phyloP scores from a whole-genome alignment of 139 green algal species.

The Micromonas pusilla region DNA sequence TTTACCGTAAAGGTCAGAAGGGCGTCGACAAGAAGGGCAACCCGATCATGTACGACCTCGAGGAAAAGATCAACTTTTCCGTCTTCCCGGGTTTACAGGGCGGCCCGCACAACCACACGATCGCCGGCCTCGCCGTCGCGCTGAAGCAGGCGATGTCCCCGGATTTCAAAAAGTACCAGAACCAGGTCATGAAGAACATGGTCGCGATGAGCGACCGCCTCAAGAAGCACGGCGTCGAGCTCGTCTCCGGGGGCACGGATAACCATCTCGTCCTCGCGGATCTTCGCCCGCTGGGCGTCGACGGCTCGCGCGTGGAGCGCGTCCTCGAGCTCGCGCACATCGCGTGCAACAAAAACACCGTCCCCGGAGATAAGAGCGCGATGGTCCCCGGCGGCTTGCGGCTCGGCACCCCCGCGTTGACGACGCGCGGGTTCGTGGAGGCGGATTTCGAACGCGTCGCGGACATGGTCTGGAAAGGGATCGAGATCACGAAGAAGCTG shows the following conservation, averaged over 20 bases:
- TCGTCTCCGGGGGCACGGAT: constrained; percentile 78
- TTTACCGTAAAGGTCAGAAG: constrained; percentile 84
- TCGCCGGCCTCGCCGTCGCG: constrained; percentile 85
- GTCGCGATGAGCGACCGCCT: constrained; percentile 61
- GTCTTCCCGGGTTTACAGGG: constrained; percentile 72
- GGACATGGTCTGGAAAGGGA: constrained; percentile 76
- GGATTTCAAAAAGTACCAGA: constrained; percentile 95
- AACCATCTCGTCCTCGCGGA: constrained; percentile 95
- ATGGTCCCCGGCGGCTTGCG: constrained; percentile 78
- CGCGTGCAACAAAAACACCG: constrained; percentile 98
- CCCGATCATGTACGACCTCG: constrained; percentile 76
- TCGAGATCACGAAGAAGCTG: constrained; percentile 49
- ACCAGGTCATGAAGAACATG: constrained; percentile 71
- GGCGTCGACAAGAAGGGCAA: constrained; percentile 77
- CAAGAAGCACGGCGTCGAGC: constrained; percentile 53
- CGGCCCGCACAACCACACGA: constrained; percentile 99
- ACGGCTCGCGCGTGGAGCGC: constrained; percentile 77
- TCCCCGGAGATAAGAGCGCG: constrained; percentile 66
- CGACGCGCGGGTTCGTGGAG: constrained; percentile 46
- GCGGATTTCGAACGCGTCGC: constrained; percentile 70
- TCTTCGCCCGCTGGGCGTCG: constrained; percentile 72
- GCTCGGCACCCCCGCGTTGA: constrained; percentile 64
- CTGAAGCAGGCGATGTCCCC: constrained; percentile 78
- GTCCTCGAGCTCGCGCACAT: constrained; percentile 97
- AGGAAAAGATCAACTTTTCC: constrained; percentile 94